Evolutionary conservation across 352 stramenopile species (phyloP).

Genomic region (Pythium folliculosum): DNA sequence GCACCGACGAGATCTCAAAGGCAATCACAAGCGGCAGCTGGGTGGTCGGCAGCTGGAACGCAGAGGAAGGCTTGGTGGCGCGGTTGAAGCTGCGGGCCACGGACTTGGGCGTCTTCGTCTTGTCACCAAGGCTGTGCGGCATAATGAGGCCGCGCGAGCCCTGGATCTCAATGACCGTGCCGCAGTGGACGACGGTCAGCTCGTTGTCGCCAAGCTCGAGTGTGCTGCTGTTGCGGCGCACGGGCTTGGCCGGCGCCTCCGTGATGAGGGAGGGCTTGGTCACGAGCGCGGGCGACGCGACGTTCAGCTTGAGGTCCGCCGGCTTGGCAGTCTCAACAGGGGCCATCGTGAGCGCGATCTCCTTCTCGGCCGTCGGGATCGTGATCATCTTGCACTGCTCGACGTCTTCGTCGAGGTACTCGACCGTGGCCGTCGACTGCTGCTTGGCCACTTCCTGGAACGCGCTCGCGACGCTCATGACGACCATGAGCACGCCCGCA

Average conservation of each 20-base stretch:
- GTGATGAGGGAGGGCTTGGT: constrained; percentile 20
- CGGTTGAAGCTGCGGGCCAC: constrained; percentile 15
- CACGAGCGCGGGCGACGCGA: constrained; percentile 43
- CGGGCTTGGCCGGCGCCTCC: constrained; percentile 11
- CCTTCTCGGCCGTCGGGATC: constrained; percentile 34
- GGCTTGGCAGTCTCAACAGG: constrained; percentile 5
- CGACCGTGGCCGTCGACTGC: constrained; percentile 54
- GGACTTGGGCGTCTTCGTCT: background rate
- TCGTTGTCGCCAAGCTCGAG: constrained; percentile 50
- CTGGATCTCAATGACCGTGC: constrained; percentile 79
- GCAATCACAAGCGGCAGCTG: constrained; percentile 66
- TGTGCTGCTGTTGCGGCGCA: constrained; percentile 31
- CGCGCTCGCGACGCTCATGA: constrained; percentile 58
- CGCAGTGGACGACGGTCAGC: constrained; percentile 72
- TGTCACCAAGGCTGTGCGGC: constrained; percentile 57
- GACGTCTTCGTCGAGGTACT: constrained; percentile 61
- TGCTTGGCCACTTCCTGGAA: constrained; percentile 59
- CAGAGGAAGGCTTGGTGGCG: constrained; percentile 1
- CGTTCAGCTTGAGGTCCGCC: constrained; percentile 42
- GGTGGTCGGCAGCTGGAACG: constrained; percentile 36
- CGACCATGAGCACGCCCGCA: constrained; percentile 60
- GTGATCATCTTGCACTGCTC: constrained; percentile 58
- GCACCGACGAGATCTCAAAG: constrained; percentile 59
- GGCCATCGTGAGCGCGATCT: constrained; percentile 37
- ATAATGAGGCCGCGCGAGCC: constrained; percentile 77